Conservation (phyloP, 306 rosid species). For the Medicago arabica region DNA sequence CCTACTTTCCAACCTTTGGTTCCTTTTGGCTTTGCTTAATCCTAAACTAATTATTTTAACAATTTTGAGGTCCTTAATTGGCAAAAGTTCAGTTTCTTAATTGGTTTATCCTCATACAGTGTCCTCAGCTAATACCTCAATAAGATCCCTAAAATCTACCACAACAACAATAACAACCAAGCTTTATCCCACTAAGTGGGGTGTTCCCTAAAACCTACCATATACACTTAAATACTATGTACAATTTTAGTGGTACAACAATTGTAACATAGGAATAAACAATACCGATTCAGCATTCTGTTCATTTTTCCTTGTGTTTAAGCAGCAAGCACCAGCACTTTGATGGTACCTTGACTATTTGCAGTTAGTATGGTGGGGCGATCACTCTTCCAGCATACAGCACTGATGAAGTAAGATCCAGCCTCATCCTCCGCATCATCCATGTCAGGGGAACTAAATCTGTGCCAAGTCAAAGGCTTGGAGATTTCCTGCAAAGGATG, state of each 20-base stretch:
- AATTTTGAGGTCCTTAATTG: slow-evolving; percentile 36
- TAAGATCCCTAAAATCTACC: slow-evolving; percentile 46
- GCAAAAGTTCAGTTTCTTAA: slow-evolving; percentile 28
- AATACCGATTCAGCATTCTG: slow-evolving; percentile 28
- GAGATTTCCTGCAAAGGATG: slow-evolving; percentile 75
- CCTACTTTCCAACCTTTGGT: neutral
- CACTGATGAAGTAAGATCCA: slow-evolving; percentile 89
- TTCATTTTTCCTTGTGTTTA: slow-evolving; percentile 43
- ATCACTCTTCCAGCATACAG: slow-evolving; percentile 98
- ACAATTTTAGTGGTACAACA: slow-evolving; percentile 40
- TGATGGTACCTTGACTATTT: slow-evolving; percentile 95
- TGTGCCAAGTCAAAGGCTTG: slow-evolving; percentile 85
- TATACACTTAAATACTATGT: slow-evolving; percentile 49
- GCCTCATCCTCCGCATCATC: slow-evolving; percentile 84
- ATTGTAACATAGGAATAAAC: slow-evolving; percentile 12
- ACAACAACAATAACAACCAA: neutral
- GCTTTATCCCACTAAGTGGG: no score
- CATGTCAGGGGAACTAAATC: slow-evolving; percentile 76
- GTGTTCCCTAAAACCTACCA: slow-evolving; percentile 46
- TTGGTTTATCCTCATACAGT: slow-evolving; percentile 19
- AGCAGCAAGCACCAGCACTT: slow-evolving; percentile 92
- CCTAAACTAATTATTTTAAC: slow-evolving; percentile 17
- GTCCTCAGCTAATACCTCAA: slow-evolving; percentile 21
- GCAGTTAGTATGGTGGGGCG: slow-evolving; percentile 94
- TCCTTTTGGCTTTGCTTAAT: slow-evolving; percentile 5